Evolutionary conservation across 345 rosid genomes (phyloP), one percentile per base, ranked within the genome.

Genomic region (Aethionema arabicum): DNA sequence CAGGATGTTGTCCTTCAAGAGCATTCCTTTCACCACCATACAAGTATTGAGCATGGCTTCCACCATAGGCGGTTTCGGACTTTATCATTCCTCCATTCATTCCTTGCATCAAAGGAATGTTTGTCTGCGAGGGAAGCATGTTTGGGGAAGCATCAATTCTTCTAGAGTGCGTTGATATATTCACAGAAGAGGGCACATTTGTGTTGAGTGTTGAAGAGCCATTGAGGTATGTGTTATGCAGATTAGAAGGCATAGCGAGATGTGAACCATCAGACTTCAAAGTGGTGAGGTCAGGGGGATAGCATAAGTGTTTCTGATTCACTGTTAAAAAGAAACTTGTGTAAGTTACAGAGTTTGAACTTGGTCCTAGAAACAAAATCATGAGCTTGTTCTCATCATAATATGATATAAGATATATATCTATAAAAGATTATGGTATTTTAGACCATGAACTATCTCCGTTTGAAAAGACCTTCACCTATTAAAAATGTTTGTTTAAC

Each of bases 21-120:
- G 80, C 85, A 77, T 68, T 83, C 49, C 80, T 78, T 58, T 83
- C 92, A 66, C 91, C 69, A 32, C 85, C 93, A 79, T 82, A 83
- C 78, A 88, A 74, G 72, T 74, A 88, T 3, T 85, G 74, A 56
- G 88, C 74, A 76, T 69, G 75, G 48, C 80, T 88, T 42, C 87
- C 36, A 82, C 87, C 36, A 82, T 68, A 86, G 68, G 87, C 88
- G 62, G 81, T 69, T 75, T 90, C 96, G 13, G 95, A 73, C 78
- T 88, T 90, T 56, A 90, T 76, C 74, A 90, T 78, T 21, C 85
- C 90, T 55, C 96, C 92, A 77, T 90, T 90, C 51, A 90, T 69
- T 72, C 87, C 96, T 56, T 79, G 90, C 76, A 86, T 79, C 72
- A 95, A 70, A 61, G 79, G 84, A 69, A 86, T 75, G 74, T 78